phyloP scores from a whole-genome alignment of 2,329 filamentous ascomycete species.

The Beauveria varroae region DNA sequence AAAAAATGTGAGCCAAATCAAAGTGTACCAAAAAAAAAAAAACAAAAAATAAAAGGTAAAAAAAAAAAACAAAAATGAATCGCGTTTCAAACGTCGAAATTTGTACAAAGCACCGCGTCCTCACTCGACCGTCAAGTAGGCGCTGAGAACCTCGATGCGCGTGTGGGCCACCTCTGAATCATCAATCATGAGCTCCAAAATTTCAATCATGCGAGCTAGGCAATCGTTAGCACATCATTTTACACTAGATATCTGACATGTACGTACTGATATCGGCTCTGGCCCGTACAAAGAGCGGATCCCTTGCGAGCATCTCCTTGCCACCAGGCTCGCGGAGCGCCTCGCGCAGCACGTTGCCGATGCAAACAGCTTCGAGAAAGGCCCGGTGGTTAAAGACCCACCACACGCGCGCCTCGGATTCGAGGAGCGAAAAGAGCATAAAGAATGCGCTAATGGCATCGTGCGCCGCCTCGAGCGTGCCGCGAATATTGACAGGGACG shows the following conservation, averaged over 20 bases:
- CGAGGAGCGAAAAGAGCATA: conserved; percentile 60
- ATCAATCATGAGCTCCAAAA: conserved; percentile 52
- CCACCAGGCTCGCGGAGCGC: conserved; percentile 37
- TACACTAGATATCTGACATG: neutral
- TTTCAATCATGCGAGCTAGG: conserved; percentile 55
- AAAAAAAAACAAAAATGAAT: neutral
- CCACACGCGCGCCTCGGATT: conserved; percentile 68
- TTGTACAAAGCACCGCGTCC: neutral
- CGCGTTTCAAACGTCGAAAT: neutral
- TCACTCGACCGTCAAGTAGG: conserved; percentile 33
- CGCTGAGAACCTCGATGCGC: conserved; percentile 49
- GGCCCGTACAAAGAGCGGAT: conserved; percentile 53
- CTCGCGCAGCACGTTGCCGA: conserved; percentile 52
- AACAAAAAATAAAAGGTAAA: neutral
- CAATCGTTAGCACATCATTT: conserved; percentile 5
- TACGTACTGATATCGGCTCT: conserved; percentile 53
- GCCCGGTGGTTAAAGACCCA: conserved; percentile 80
- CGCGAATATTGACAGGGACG: conserved; percentile 58
- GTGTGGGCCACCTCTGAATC: conserved; percentile 53
- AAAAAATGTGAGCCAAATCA: neutral
- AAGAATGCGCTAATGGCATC: conserved; percentile 71
- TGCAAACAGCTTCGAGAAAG: conserved; percentile 68
- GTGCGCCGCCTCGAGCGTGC: conserved; percentile 66
- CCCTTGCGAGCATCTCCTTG: conserved; percentile 38
- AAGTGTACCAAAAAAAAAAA: neutral